Evolutionary conservation across 1,139 yeast species (phyloP), one percentile per base, ranked within the genome.

Genomic region (Meyerozyma smithsonii): DNA sequence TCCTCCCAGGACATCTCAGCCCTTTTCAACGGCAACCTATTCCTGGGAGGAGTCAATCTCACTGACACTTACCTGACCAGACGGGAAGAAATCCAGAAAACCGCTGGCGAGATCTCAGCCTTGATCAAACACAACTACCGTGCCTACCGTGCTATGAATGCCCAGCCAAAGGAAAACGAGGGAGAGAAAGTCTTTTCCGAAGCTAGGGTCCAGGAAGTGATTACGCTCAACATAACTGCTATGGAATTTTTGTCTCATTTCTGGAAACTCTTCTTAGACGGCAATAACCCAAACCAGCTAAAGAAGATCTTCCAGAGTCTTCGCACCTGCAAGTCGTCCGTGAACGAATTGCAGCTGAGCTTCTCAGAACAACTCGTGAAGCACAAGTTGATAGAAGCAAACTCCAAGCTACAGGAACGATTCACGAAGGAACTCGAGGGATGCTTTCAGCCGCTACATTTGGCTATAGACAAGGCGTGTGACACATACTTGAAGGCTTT

Each of bases 71-170:
- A 64, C 40, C 46, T 42, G 39, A 45, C 59, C 17, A 55, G 62
- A 51, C 46, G 61, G 44, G 52, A 63, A 44, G 64, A 71, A 17
- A 72, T 78, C 10, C 69, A 69, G 36, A 72, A 72, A 25, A 69
- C 84, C 0, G 65, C 75, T 7, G 57, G 53, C 32, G 80, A 78
- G 37, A 74, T 82, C 8, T 64, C 72, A 11, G 58, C 56, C 4
- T 66, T 81, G 19, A 76, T 81, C 14, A 75, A 75, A 51, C 69
- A 72, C 39, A 83, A 82, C 52, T 74, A 79, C 36, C 77, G 75
- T 48, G 64, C 71, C 4, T 70, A 72, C 67, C 69, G 58, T 8
- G 12, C 32, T 21, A 19, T 33, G 15, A 28, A 21, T 18, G n/a
- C 34, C 16, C 21, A 7, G 8, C 5, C 24, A 6, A n/a, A 19